Percentiles rank a stretch among this genome's conserved stretches.
These are phyloP conservation scores for Pisolithus thermaeus DNA, from an alignment of 1,284 basidiomycete genomes.

Conservation along the genomic window DNA sequence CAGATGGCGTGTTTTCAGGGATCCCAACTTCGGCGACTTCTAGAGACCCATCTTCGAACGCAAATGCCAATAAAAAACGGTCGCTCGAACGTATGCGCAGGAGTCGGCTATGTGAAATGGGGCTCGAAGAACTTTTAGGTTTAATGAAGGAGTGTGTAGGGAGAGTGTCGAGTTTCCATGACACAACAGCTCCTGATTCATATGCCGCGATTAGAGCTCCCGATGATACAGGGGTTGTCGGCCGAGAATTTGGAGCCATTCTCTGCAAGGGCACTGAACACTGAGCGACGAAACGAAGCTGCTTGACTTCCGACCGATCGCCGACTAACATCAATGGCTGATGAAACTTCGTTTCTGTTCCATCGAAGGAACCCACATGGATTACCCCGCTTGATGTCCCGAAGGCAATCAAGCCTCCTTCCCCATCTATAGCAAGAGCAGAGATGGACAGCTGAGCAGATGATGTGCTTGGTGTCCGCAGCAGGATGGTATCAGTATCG, in stretches of 20 bases:
- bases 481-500: constrained; percentile 45
- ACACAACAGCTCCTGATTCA: constrained; percentile 50
- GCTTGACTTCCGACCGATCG: constrained; percentile 18
- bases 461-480: constrained; percentile 43
- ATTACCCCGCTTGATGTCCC: constrained; percentile 60
- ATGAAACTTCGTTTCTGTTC: constrained; percentile 34
- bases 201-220: constrained; percentile 46
- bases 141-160: constrained; percentile 37
- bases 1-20: constrained; percentile 28
- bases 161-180: constrained; percentile 42
- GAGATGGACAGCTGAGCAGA: constrained; percentile 46
- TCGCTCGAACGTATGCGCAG: constrained; percentile 41
- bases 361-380: constrained; percentile 48
- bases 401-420: constrained; percentile 53
- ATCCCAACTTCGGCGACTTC: constrained; percentile 53
- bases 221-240: constrained; percentile 24
- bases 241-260: constrained; percentile 27
- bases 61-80: constrained; percentile 50
- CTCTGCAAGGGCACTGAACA: constrained; percentile 16
- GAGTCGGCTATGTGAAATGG: constrained; percentile 44
- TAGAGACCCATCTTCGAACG: constrained; percentile 56
- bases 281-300: constrained; percentile 33
- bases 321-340: constrained; percentile 39
- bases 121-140: constrained; percentile 36
- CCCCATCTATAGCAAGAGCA: constrained; percentile 51